Base-by-base conservation (phyloP, 371 early-diverging fungal genomes). In the Thermomucor indicae-seudaticae region DNA sequence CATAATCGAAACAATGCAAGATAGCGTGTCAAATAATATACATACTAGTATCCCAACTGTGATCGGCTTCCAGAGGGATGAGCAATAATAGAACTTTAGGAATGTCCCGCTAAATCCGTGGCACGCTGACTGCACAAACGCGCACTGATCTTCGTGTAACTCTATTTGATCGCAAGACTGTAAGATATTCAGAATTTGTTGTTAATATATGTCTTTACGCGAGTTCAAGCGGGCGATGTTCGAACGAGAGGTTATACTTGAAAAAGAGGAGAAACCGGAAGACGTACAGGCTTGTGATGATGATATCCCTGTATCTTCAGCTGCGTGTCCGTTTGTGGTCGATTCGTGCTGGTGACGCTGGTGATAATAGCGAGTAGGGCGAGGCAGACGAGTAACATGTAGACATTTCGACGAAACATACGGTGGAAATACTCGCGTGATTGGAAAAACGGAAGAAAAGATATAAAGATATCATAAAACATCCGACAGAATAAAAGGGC, bases 71-170 rank as follows among this genome's bases (percentile, higher is more conserved):
- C 65, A 64, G 44, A 70, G 27, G 12, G 65, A 45, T 7, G 73
- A 64, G 60, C 86, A 86, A 62, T 81, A 86, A 56, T 82, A 83
- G 35, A 83, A 61, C 23, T 71, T 67, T 11, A 84, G 62, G 57
- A 80, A 86, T 34, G 82, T 51, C 7, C 78, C 65, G 42, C 67
- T 65, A 34, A 72, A 74, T 35, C 81, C 79, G 37, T 58, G 56
- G 55, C 86, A 86, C 37, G 76, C 34, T 6, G 64, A 42, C 48
- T 60, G 49, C 1, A 84, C 84, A 57, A 77, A 84, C 7, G 60
- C 60, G 49, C 86, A 86, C 39, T 72, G 69, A 47, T 83, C 75
- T 6, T 51, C 32, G 17, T 81, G 79, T 1, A 47, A 47, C 48
- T 72, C 75, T 6, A 85, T 78, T 42, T 81, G 59, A 16, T 58